Conservation (phyloP, 495 filamentous ascomycete genomes). For the Aspergillus sparsus region DNA sequence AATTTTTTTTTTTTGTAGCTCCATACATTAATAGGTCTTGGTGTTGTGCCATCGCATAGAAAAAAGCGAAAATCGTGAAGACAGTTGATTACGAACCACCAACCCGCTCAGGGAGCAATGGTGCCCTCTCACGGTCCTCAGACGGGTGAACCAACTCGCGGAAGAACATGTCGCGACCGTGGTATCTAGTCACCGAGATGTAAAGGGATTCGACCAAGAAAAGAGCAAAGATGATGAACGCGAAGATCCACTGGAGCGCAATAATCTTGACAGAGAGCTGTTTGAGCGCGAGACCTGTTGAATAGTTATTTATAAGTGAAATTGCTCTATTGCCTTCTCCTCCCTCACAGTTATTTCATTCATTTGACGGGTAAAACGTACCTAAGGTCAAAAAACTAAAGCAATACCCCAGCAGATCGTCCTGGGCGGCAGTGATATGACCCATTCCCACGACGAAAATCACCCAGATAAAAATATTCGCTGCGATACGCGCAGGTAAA, state of each 20-base stretch:
- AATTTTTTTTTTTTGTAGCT: no score
- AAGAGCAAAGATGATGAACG: slow-evolving; percentile 75
- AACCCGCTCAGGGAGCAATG: slow-evolving; percentile 29
- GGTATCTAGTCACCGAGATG: slow-evolving; percentile 63
- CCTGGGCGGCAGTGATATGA: slow-evolving; percentile 69
- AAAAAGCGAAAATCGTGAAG: no score
- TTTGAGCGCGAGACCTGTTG: slow-evolving; percentile 65
- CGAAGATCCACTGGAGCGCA: slow-evolving; percentile 88
- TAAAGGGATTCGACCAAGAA: slow-evolving; percentile 65
- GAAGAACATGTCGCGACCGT: slow-evolving; percentile 53
- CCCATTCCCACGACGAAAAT: slow-evolving; percentile 70
- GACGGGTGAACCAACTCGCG: slow-evolving; percentile 39
- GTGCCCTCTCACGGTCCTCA: slow-evolving; percentile 43
- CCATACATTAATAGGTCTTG: no score
- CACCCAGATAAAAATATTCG: slow-evolving; percentile 83
- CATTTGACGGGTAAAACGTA: slow-evolving; percentile 24
- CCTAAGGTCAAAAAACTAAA: slow-evolving; percentile 70
- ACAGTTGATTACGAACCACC: neutral
- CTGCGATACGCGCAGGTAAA: slow-evolving; percentile 71
- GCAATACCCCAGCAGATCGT: slow-evolving; percentile 79
- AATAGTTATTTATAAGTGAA: neutral
- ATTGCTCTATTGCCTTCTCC: slow-evolving; percentile 10
- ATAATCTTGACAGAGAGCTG: slow-evolving; percentile 71
- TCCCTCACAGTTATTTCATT: neutral
- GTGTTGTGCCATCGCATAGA: no score